These are phyloP conservation scores for Elaeis guineensis DNA, from an alignment of 176 grass and related monocot species.

Conservation along the genomic window DNA sequence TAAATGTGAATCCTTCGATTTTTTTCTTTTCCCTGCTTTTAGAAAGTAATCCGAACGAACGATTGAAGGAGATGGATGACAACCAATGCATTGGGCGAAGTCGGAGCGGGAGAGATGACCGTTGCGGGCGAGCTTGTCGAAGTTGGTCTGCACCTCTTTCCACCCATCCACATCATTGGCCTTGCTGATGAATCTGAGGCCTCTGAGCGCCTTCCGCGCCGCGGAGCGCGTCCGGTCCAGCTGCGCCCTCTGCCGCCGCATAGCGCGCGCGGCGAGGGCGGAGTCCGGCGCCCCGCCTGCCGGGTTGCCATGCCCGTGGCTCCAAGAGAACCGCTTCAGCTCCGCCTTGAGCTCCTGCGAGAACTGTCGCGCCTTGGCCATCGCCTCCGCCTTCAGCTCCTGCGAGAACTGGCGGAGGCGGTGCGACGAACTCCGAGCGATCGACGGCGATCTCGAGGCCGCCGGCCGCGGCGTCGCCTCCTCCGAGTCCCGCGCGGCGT, in stretches of 20 bases:
- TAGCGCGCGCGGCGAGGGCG: conserved; percentile 64
- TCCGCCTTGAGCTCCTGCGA: conserved; percentile 67
- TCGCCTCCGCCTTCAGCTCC: conserved; percentile 77
- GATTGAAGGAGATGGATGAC: neutral
- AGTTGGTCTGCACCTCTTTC: conserved; percentile 69
- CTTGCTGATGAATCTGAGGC: conserved; percentile 90
- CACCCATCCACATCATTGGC: conserved; percentile 50
- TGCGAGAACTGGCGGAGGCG: conserved; percentile 82
- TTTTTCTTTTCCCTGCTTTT: too few species aligned
- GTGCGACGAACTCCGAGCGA: conserved; percentile 68
- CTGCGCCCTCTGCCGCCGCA: conserved; percentile 57
- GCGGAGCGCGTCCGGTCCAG: conserved; percentile 76
- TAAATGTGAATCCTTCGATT: too few species aligned
- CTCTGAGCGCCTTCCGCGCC: conserved; percentile 71
- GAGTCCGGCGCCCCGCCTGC: conserved; percentile 37
- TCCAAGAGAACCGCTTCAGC: conserved; percentile 59
- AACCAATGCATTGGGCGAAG: conserved; percentile 97
- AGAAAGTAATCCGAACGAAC: too few species aligned
- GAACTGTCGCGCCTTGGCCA: conserved; percentile 67
- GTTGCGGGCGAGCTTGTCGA: conserved; percentile 61
- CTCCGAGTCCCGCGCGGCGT: too few species aligned
- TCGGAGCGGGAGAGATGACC: conserved; percentile 68
- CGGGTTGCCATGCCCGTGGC: conserved; percentile 33
- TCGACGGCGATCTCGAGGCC: conserved; percentile 66
- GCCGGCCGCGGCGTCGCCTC: conserved; percentile 15